These are phyloP conservation scores for Datisca glomerata DNA, from an alignment of 306 rosid species.

Conservation along the genomic window DNA sequence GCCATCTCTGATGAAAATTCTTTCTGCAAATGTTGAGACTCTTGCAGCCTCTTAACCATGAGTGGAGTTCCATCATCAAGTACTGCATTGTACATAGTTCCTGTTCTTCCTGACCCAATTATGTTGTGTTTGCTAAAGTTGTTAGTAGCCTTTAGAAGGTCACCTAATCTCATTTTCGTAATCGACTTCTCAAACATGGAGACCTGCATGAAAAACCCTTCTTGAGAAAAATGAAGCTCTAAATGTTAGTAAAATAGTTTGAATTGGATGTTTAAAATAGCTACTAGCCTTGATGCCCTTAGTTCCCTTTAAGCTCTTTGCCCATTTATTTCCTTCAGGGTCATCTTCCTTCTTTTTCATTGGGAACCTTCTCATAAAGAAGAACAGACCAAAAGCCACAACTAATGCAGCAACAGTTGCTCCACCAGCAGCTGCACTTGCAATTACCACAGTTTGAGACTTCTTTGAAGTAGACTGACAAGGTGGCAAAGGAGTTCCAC, in stretches of 20 bases:
- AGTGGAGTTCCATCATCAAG: conserved; percentile 62
- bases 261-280: too few relatives aligned
- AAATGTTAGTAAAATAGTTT: too few relatives aligned
- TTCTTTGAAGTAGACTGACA: conserved; percentile 21
- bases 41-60: conserved; percentile 90
- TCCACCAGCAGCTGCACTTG: conserved; percentile 68
- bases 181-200: conserved; percentile 77
- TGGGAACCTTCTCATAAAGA: conserved; percentile 47
- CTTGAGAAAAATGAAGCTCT: neutral
- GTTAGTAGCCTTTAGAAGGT: conserved; percentile 92
- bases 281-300: conserved; percentile 75
- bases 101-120: conserved; percentile 81
- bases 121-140: conserved; percentile 57
- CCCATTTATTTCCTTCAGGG: conserved; percentile 96
- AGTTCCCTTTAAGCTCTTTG: conserved; percentile 63
- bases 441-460: conserved; percentile 43
- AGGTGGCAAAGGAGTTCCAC: conserved; percentile 17
- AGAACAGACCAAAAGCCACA: conserved; percentile 38
- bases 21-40: conserved; percentile 75
- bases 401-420: conserved; percentile 39
- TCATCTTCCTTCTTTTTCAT: conserved; percentile 67
- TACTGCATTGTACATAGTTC: conserved; percentile 67
- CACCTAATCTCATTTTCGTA: conserved; percentile 74
- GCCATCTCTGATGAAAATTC: conserved; percentile 80
- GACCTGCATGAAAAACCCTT: conserved; percentile 30